phyloP scores from a whole-genome alignment of 148 eudicot species.

The Persicaria maculosa region DNA sequence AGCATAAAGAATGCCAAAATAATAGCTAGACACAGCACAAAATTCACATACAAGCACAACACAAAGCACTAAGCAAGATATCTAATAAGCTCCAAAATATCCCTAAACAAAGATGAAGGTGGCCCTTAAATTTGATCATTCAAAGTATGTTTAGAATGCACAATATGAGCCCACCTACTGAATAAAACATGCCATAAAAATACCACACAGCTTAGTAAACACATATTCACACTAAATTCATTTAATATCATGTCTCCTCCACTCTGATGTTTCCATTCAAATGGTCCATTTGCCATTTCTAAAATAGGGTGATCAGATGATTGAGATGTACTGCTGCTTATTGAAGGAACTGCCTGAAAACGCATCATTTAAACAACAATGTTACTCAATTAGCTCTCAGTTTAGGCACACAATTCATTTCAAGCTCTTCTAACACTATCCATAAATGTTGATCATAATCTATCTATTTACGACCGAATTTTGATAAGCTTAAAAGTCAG shows the following conservation, averaged over 20 bases:
- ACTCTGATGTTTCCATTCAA: conserved; percentile 31
- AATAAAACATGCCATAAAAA: neutral
- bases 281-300: conserved; percentile 21
- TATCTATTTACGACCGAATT: too few relatives aligned
- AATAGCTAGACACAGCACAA: neutral
- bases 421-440: too few relatives aligned
- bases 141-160: neutral
- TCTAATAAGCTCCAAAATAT: neutral
- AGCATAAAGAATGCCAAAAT: neutral
- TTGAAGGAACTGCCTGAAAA: conserved; percentile 48
- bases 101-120: neutral
- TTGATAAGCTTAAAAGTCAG: too few relatives aligned
- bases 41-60: neutral
- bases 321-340: conserved; percentile 15
- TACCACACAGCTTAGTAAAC: neutral
- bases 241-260: conserved; percentile 35
- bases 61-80: neutral
- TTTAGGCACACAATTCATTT: neutral
- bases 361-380: neutral
- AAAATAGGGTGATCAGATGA: conserved; percentile 19
- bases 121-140: neutral
- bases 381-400: neutral
- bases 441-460: neutral
- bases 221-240: conserved; percentile 10
- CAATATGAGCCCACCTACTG: neutral